These are phyloP conservation scores for Fagopyrum tataricum DNA, from an alignment of 148 eudicot genomes.

Conservation along the genomic window DNA sequence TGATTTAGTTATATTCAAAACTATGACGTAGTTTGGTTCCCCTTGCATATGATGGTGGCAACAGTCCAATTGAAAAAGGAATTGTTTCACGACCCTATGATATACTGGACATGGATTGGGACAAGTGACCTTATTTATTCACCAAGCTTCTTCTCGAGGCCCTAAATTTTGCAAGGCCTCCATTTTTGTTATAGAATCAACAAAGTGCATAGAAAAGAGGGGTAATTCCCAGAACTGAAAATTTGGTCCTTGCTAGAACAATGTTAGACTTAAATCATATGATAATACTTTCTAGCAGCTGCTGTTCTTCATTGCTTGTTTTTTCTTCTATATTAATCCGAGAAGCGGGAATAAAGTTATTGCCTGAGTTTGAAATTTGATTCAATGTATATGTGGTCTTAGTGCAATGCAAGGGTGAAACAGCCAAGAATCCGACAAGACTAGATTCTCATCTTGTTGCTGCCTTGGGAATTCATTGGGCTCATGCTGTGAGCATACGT, in stretches of 20 bases:
- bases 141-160: neutral
- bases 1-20: neutral
- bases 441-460: slow-evolving; percentile 73
- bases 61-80: neutral
- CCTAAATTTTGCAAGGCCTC: neutral
- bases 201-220: neutral
- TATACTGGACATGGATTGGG: neutral
- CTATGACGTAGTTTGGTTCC: neutral
- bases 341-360: neutral
- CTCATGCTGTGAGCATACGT: slow-evolving; percentile 85
- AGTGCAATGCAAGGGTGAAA: slow-evolving; percentile 30
- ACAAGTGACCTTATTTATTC: neutral
- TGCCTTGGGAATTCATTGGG: slow-evolving; percentile 86
- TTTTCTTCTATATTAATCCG: neutral
- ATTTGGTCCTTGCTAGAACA: neutral
- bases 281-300: neutral
- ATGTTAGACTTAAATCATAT: neutral
- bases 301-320: neutral
- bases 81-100: neutral
- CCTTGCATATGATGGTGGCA: neutral
- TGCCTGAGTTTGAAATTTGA: slow-evolving; percentile 12
- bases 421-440: slow-evolving; percentile 21
- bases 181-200: neutral
- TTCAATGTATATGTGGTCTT: slow-evolving; percentile 21
- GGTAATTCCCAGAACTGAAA: neutral